Conservation (phyloP, 441 rosid species). For the Eugenia klotzschiana region DNA sequence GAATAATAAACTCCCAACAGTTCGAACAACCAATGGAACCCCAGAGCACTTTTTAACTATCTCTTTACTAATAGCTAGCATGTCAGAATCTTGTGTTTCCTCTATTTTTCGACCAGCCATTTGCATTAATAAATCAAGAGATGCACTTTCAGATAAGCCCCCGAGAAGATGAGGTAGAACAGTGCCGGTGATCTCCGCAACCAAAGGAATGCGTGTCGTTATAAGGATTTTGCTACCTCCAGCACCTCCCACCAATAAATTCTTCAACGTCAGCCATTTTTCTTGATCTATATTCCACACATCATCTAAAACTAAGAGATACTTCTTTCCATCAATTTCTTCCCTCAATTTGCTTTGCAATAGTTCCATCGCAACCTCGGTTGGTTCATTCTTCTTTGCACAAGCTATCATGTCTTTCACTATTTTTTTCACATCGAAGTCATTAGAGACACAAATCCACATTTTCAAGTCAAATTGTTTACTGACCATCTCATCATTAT, state of each 20-base stretch:
- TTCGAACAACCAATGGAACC: neutral
- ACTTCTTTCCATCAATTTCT: neutral
- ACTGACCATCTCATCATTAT: neutral
- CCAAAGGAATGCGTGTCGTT: neutral
- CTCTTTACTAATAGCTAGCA: fast-evolving
- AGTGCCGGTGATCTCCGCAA: fast-evolving
- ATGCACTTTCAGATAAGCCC: fast-evolving
- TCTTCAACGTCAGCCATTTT: neutral
- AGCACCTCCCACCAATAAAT: neutral
- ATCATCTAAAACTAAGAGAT: neutral
- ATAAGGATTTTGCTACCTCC: neutral
- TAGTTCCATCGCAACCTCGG: fast-evolving
- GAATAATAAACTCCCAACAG: neutral
- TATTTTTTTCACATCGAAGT: neutral
- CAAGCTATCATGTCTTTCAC: neutral
- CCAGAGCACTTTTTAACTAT: neutral
- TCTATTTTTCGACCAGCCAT: neutral
- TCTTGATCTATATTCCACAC: fast-evolving
- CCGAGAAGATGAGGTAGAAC: fast-evolving
- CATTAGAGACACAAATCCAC: neutral
- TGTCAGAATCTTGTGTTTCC: neutral
- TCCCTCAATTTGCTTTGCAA: fast-evolving
- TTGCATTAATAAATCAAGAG: neutral
- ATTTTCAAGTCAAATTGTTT: neutral
- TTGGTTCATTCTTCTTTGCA: fast-evolving